These are phyloP conservation scores for Naganishia cerealis DNA, from an alignment of 1,284 basidiomycete species.

Conservation along the genomic window DNA sequence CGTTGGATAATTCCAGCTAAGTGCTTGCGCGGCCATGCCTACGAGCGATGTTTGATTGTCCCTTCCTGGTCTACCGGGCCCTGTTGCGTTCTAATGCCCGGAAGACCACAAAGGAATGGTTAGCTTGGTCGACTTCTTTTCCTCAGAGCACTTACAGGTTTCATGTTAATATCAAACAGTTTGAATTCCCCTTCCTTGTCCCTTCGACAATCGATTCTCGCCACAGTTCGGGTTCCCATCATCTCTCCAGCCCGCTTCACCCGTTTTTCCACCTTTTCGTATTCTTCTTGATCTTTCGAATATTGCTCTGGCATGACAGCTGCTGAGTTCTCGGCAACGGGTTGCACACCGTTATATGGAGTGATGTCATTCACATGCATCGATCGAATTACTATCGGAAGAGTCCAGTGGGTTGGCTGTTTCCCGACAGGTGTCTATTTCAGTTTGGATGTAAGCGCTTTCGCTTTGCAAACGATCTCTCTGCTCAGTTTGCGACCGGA, in stretches of 20 bases:
- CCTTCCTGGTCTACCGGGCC: conserved; percentile 43
- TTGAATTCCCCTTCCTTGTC: conserved; percentile 35
- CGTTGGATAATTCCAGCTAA: conserved; percentile 29
- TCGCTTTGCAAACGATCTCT: neutral
- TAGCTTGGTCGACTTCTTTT: neutral
- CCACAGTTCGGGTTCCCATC: conserved; percentile 35
- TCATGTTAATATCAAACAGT: conserved; percentile 48
- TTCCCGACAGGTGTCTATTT: conserved; percentile 34
- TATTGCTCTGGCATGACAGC: conserved; percentile 37
- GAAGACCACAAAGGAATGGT: neutral
- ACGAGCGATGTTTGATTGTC: conserved; percentile 44
- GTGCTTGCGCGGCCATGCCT: conserved; percentile 40
- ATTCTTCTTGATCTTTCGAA: conserved; percentile 34
- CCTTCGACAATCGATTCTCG: conserved; percentile 40
- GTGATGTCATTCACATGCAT: conserved; percentile 42
- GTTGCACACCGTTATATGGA: conserved; percentile 43
- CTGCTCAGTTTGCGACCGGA: neutral
- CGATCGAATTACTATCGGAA: conserved; percentile 44
- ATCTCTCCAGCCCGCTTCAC: conserved; percentile 39
- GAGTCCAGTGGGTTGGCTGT: conserved; percentile 38
- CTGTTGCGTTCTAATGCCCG: conserved; percentile 42
- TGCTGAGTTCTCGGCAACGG: conserved; percentile 43
- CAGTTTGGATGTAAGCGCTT: neutral
- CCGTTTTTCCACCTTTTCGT: conserved; percentile 34
- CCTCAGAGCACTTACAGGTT: conserved; percentile 39